Conservation (phyloP, 108 stramenopile genomes). For the Cyclotella distinguenda region DNA sequence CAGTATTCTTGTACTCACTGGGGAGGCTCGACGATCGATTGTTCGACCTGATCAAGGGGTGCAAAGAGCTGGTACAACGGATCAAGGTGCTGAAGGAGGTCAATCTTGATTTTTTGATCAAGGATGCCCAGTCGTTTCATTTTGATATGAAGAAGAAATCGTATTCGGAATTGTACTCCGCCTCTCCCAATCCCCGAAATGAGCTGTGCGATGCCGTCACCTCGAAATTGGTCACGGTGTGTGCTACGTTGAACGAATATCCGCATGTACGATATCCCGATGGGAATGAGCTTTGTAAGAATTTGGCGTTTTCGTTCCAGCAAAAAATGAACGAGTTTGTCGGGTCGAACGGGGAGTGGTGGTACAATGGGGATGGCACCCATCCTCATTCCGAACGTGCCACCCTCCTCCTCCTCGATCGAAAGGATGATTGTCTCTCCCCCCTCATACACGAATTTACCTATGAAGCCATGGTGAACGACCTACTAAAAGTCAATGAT, state of each 20-base stretch:
- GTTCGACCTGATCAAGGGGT: conserved; percentile 78
- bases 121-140: conserved; percentile 86
- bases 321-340: conserved; percentile 85
- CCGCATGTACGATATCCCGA: conserved; percentile 90
- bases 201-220: conserved; percentile 52
- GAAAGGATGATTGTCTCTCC: conserved; percentile 89
- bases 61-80: conserved; percentile 80
- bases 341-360: conserved; percentile 69
- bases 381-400: conserved; percentile 71
- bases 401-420: conserved; percentile 90
- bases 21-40: conserved; percentile 63
- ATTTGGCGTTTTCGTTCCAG: conserved; percentile 82
- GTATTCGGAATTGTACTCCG: conserved; percentile 50
- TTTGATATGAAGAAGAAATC: conserved; percentile 75
- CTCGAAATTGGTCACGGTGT: conserved; percentile 90
- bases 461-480: conserved; percentile 97
- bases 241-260: conserved; percentile 96
- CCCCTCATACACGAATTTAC: conserved; percentile 98
- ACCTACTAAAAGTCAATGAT: conserved; percentile 80
- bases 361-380: conserved; percentile 87
- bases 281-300: conserved; percentile 59
- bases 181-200: conserved; percentile 14
- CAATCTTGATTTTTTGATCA: conserved; percentile 92
- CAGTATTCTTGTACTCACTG: conserved; percentile 91
- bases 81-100: conserved; percentile 87